These are phyloP conservation scores for Irpex rosettiformis DNA, from an alignment of 1,284 basidiomycete species.

Conservation along the genomic window DNA sequence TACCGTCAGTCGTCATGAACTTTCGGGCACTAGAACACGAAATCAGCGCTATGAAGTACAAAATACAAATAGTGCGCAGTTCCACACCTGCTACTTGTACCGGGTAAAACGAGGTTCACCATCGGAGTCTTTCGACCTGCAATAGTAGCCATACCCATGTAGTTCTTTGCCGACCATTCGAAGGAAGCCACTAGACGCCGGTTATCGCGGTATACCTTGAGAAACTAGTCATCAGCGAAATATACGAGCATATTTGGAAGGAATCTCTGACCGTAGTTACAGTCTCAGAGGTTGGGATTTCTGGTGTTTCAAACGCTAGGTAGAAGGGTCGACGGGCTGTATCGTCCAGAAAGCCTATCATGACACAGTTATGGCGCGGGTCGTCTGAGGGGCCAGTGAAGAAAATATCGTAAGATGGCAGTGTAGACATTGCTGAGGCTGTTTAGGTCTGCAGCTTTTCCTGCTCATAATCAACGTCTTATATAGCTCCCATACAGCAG, in stretches of 20 bases:
- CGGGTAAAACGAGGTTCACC: constrained; percentile 55
- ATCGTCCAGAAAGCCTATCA: constrained; percentile 45
- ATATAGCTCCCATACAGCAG: not conserved
- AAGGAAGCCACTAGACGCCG: constrained; percentile 53
- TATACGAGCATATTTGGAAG: not conserved
- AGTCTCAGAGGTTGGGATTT: constrained; percentile 25
- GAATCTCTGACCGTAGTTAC: constrained; percentile 48
- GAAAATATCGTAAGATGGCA: constrained; percentile 47
- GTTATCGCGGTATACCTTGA: constrained; percentile 40
- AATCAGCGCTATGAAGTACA: not conserved
- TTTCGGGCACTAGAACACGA: constrained; percentile 45
- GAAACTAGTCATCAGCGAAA: constrained; percentile 1
- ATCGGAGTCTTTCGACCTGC: constrained; percentile 54
- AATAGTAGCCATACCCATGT: constrained; percentile 55
- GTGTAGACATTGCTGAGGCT: not conserved
- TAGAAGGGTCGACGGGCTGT: constrained; percentile 54
- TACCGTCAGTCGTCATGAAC: constrained; percentile 52
- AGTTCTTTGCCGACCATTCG: constrained; percentile 54
- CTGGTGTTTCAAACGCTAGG: constrained; percentile 60
- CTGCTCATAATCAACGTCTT: not conserved
- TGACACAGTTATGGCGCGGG: constrained; percentile 57
- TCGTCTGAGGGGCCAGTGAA: constrained; percentile 62
- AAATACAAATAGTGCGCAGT: not conserved
- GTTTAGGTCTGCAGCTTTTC: not conserved
- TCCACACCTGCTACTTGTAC: constrained; percentile 45